Evolutionary conservation across 768 basidiomycete species (phyloP), one percentile per base, ranked within the genome.

Genomic region (Coprinopsis strossmayeri): DNA sequence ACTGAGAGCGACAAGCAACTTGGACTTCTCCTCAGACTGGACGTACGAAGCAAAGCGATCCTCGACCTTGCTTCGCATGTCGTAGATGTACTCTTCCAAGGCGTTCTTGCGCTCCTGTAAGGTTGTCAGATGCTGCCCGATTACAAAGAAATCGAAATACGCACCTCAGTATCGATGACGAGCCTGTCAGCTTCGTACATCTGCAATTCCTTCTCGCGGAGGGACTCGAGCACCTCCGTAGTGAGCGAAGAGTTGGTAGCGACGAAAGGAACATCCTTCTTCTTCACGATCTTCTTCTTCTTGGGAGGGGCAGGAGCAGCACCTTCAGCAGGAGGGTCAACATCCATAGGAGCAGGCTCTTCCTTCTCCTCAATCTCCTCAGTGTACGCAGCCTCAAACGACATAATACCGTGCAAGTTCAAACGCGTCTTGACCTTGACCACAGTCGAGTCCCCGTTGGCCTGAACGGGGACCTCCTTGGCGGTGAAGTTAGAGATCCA

Each of bases 1-100:
- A 49, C 77, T 71, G 26, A 94, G 75, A 38, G 82, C 78, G 17
- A 60, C 67, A 24, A 91, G 71, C 30, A 98, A 80, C 52, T 79
- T 79, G 53, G 78, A 65, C 71, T 93, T 94, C 70, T 98, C 95
- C 11, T 70, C 64, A 0, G 81, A 42, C 60, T 85, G 77, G 45
- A 87, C 87, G 66, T 74, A 98, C 11, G 79, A 41, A 15, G 84
- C 82, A 60, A 89, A 96, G 44, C 87, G 81, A 40, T 86, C 89
- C 30, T 97, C 94, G 52, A 99, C 79, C 72, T 96, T 95, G 67
- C 80, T 73, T 32, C 93, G 88, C 60, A 78, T 92, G 66, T 98
- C 95, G 69, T 97, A 97, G 50, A 98, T 87, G 72, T 95, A 97
- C 70, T 98, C 96, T 71, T 99, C 95, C 12, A 99, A 82, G 3